Evolutionary conservation across 352 stramenopile species (phyloP).

Genomic region (Phytophthora fragariaefolia): DNA sequence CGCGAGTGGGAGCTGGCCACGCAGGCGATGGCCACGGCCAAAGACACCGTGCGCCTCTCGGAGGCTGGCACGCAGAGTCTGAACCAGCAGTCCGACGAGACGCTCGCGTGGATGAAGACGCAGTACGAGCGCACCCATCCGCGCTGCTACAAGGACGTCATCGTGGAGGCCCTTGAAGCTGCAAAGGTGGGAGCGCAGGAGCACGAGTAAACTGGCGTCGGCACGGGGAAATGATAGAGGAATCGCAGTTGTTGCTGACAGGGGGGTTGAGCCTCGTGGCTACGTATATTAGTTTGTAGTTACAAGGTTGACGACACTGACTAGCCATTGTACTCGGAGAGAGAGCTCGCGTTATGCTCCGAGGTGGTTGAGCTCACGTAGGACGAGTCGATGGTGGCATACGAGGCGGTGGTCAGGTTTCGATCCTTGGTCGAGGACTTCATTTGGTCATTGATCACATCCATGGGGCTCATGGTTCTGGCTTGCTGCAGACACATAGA

Average conservation of each 20-base stretch:
- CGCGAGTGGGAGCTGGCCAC: conserved; percentile 41
- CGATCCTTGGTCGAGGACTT: not conserved
- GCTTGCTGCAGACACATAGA: conserved; percentile 36
- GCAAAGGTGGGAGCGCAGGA: conserved; percentile 15
- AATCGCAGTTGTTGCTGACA: too few relatives aligned
- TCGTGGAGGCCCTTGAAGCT: conserved; percentile 30
- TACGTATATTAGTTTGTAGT: not conserved
- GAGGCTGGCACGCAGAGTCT: conserved; percentile 43
- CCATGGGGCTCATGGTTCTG: conserved; percentile 28
- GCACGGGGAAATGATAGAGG: too few relatives aligned
- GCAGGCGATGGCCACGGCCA: conserved; percentile 35
- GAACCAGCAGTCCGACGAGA: conserved; percentile 49
- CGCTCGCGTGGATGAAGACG: conserved; percentile 42
- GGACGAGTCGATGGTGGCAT: conserved; percentile 10
- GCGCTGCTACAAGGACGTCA: conserved; percentile 45
- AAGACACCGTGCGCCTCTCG: conserved; percentile 43
- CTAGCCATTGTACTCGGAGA: conserved; percentile 16
- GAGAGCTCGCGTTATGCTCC: conserved; percentile 9
- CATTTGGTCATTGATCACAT: conserved; percentile 16
- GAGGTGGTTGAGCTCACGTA: conserved; percentile 18
- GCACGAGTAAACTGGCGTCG: conserved; percentile 1
- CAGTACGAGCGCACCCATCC: conserved; percentile 46
- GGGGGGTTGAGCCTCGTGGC: too few relatives aligned
- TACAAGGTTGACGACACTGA: conserved; percentile 3
- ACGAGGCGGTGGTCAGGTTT: conserved; percentile 1